Base-by-base conservation (phyloP, 2,329 filamentous ascomycete genomes). In the Phialophora tarda region DNA sequence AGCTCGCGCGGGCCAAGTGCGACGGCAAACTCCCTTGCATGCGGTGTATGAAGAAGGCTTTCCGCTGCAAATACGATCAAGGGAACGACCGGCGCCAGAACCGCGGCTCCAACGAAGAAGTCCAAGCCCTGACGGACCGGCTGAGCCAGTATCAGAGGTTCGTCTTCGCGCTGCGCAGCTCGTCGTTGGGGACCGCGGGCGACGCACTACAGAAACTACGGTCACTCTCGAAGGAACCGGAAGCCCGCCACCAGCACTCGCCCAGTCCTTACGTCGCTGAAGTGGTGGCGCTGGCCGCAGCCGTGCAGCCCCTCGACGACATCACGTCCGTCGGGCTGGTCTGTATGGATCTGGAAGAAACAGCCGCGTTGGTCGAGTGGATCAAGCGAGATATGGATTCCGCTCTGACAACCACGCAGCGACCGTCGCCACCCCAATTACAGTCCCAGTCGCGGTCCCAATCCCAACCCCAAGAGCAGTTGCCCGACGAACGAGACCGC, bases 1-100 rank as follows among this genome's bases (percentile, higher is more conserved):
- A 79, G 69, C 78, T 75, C 64, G 81, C 80, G 69, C 80, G 80
- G 26, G 66, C 53, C 67, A 80, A 80, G 75, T 81, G 79, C 66
- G 78, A 81, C 67, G 79, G 79, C 23, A 71, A 76, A 48, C 77
- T 77, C 66, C 79, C 79, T 50, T 81, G 79, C 61, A 77, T 77
- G 26, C 76, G 78, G 63, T 81, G 79, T 26, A 7, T 28, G 26
- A 62, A 12, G 14, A 59, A 44, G 44, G 32, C 28, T 4, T 11
- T 54, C 12, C 2, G 6, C 24, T 66, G 64, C 55, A 63, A 12
- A 4, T 66, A 59, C 59, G 64, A 60, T 4, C 56, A 55, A 11
- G 60, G 56, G 5, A 63, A 17, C 26, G 64, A 66, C 34, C 51
- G 60, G 8, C 64, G 64, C 8, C 55, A 57, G 28, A 34, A 23